phyloP scores from a whole-genome alignment of 768 basidiomycete species.

The Mycena chlorophos region DNA sequence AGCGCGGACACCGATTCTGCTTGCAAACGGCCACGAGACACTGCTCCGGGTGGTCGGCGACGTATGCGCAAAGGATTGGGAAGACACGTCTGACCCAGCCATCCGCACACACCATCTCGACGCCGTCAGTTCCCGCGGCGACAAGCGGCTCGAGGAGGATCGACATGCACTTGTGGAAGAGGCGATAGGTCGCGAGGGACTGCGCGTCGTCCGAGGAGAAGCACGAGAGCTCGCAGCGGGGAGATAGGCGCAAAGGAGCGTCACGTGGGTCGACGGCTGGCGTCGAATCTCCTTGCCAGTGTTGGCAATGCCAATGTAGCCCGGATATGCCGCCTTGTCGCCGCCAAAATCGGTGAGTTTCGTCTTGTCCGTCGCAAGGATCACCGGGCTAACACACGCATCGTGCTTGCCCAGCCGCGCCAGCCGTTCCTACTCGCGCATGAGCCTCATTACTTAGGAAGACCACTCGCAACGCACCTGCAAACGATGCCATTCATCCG shows the following conservation, averaged over 20 bases:
- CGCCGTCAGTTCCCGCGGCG: constrained; percentile 26
- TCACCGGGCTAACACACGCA: constrained; percentile 27
- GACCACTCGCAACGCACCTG: neutral
- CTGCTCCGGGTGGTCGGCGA: constrained; percentile 34
- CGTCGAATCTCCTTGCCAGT: constrained; percentile 27
- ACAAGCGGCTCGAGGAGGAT: constrained; percentile 27
- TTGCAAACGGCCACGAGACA: constrained; percentile 22
- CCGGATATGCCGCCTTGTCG: constrained; percentile 33
- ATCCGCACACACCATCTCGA: constrained; percentile 32
- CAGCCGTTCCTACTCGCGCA: neutral
- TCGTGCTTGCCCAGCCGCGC: constrained; percentile 9
- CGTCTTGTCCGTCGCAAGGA: constrained; percentile 37
- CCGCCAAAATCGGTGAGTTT: constrained; percentile 28
- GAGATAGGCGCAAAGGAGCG: too few species aligned
- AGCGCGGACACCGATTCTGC: constrained; percentile 25
- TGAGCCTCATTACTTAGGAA: neutral
- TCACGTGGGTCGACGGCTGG: constrained; percentile 14
- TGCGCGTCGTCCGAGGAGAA: constrained; percentile 9
- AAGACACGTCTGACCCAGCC: constrained; percentile 19
- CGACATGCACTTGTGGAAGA: constrained; percentile 32
- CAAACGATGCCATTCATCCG: constrained; percentile 1
- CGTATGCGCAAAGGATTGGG: constrained; percentile 32
- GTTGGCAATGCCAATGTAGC: constrained; percentile 37
- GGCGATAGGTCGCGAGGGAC: constrained; percentile 17
- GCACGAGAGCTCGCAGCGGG: too few species aligned